Conservation (phyloP, 139 green algal genomes). For the Spirogloea muscicola region DNA sequence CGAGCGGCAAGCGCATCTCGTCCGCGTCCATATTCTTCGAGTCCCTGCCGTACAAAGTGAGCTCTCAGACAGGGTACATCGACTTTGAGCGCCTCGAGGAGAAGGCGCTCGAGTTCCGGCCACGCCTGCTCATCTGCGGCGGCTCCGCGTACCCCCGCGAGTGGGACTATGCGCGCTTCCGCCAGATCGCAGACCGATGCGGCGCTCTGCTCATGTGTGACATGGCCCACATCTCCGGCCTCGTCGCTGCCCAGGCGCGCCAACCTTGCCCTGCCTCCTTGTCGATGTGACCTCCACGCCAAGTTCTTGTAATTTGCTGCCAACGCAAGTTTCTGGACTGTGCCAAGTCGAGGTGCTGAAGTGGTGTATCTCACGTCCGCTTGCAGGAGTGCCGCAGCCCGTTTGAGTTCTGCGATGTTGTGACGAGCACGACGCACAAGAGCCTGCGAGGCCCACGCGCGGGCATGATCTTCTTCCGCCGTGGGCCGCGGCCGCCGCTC, state of each 20-base stretch:
- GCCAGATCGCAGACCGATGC: constrained; percentile 66
- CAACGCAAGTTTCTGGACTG: too few species aligned
- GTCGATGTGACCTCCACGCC: too few species aligned
- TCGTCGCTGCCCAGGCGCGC: constrained; percentile 72
- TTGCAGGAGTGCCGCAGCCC: constrained; percentile 64
- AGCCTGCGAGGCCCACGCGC: constrained; percentile 67
- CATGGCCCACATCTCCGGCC: constrained; percentile 82
- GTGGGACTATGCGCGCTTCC: constrained; percentile 77
- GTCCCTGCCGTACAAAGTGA: constrained; percentile 71
- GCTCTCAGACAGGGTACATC: constrained; percentile 71
- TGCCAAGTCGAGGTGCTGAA: too few species aligned
- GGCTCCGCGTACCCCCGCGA: constrained; percentile 76
- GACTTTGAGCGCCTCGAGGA: constrained; percentile 83
- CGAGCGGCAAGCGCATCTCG: constrained; percentile 75
- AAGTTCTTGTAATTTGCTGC: too few species aligned
- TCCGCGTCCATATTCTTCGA: constrained; percentile 86
- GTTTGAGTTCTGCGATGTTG: constrained; percentile 76
- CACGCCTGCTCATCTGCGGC: constrained; percentile 78
- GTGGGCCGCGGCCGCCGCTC: constrained; percentile 25
- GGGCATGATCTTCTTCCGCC: constrained; percentile 82
- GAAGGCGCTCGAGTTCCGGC: constrained; percentile 78
- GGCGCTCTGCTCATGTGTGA: constrained; percentile 77
- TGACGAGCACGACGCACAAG: constrained; percentile 89
- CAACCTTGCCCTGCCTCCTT: too few species aligned
- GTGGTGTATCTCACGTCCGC: not conserved